Evolutionary conservation across 106 monocot genomes (phyloP), one percentile per base, ranked within the genome.

Genomic region (Dendrobium huoshanense): DNA sequence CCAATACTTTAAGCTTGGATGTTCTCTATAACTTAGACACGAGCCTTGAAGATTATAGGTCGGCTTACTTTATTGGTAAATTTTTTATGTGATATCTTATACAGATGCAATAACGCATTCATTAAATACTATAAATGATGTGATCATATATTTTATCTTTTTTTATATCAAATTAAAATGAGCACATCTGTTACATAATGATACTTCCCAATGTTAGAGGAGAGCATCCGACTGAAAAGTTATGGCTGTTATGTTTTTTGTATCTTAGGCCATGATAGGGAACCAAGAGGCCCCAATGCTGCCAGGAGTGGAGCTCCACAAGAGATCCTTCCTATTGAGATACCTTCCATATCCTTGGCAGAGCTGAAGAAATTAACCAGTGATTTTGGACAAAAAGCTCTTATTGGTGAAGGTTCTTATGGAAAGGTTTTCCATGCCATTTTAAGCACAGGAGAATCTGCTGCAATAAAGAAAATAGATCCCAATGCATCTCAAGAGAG

Each of bases 351-450:
- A 19, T 15, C 95, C 7, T 75, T 95, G 68, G 51, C 83, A 7
- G 98, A 99, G 72, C 85, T 99, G 47, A 90, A 88, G 67, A 81
- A 85, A 3, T 41, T 91, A 54, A 99, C 99, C 0, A 41, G 54
- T 40, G 91, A 90, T 33, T 99, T 99, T 45, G 83, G 91, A 8
- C 82, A 84, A 56, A 90, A 93, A 73, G 82, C 91, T 58, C 78
- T 99, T 33, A 55, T 95, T 29, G 99, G 99, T 16, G 99, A 99
- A 83, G 99, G 99, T 1, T 91, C 99, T 2, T 95, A 95, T 54
- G 99, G 93, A 22, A 89, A 85, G 41, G 95, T 95, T 6, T 99
- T 68, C 61, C 75, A 79, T 45, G 95, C 86, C 19, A 91, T 80
- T 79, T 75, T 99, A 51, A 79, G 80, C 27, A 75, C 86, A 0